Percentiles rank a stretch among this genome's conserved stretches.
phyloP scores from a whole-genome alignment of 768 basidiomycete genomes.

The Solioccasus polychromus region DNA sequence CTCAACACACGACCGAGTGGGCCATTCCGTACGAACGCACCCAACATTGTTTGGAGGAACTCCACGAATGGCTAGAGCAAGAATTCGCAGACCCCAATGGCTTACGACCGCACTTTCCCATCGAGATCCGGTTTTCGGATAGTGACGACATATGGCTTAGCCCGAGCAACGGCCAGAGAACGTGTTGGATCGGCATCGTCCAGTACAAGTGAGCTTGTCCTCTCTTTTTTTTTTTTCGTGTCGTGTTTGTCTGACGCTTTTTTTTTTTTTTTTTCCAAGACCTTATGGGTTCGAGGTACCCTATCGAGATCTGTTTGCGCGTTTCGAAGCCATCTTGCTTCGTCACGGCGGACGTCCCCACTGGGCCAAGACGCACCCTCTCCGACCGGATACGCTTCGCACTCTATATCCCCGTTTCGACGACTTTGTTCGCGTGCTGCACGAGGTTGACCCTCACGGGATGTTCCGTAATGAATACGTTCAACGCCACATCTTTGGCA shows the following conservation, averaged over 20 bases:
- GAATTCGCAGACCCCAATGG: slow-evolving; percentile 70
- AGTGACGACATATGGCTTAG: slow-evolving; percentile 93
- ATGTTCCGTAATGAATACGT: slow-evolving; percentile 89
- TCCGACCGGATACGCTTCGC: slow-evolving; percentile 62
- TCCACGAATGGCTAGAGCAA: slow-evolving; percentile 66
- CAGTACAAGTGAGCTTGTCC: slow-evolving; percentile 77
- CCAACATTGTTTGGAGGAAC: slow-evolving; percentile 62
- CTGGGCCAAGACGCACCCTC: slow-evolving; percentile 91
- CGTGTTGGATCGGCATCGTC: slow-evolving; percentile 97
- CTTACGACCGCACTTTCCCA: slow-evolving; percentile 83
- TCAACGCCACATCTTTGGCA: slow-evolving; percentile 80
- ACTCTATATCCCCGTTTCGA: slow-evolving; percentile 78
- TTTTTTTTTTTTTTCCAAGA: slow-evolving; percentile 37
- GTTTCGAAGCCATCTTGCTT: slow-evolving; percentile 69
- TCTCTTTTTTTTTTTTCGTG: background rate
- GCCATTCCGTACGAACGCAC: slow-evolving; percentile 76
- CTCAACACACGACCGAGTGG: slow-evolving; percentile 95
- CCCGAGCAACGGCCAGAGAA: slow-evolving; percentile 74
- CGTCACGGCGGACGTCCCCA: slow-evolving; percentile 82
- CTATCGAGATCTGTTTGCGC: slow-evolving; percentile 73
- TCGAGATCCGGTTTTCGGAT: slow-evolving; percentile 89
- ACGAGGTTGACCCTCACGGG: slow-evolving; percentile 69
- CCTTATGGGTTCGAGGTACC: slow-evolving; percentile 84
- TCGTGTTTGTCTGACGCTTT: background rate
- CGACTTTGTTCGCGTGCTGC: slow-evolving; percentile 66